Conservation (phyloP, 2,329 filamentous ascomycete species). For the Bipolaris oryzae region DNA sequence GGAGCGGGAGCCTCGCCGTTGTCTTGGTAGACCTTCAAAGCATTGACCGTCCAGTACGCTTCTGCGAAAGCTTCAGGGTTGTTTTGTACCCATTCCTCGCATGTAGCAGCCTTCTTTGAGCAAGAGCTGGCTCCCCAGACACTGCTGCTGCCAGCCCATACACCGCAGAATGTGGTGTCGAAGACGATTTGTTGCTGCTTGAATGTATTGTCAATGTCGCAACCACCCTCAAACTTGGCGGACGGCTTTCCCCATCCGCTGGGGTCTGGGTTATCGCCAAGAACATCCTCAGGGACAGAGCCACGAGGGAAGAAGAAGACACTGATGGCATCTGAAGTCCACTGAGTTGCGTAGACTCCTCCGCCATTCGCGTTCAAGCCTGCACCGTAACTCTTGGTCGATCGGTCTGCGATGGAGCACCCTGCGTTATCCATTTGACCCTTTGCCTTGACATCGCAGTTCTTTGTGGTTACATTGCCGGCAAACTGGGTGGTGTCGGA, state of each 20-base stretch:
- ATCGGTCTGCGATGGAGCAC: conserved; percentile 51
- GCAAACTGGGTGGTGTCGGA: conserved; percentile 52
- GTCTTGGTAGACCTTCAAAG: conserved; percentile 48
- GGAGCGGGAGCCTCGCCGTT: conserved; percentile 25
- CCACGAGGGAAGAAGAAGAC: conserved; percentile 84
- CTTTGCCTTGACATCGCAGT: conserved; percentile 57
- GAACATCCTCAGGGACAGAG: conserved; percentile 68
- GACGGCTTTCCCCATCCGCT: conserved; percentile 70
- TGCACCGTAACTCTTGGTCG: conserved; percentile 55
- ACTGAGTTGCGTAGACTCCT: conserved; percentile 59
- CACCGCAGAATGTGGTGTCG: conserved; percentile 84
- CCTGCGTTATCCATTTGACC: conserved; percentile 50
- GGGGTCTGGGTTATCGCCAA: conserved; percentile 66
- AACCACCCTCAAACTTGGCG: conserved; percentile 70
- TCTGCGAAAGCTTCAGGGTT: conserved; percentile 74
- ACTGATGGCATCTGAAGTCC: conserved; percentile 73
- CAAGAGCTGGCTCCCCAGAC: conserved; percentile 70
- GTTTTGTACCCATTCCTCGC: conserved; percentile 72
- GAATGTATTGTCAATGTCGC: conserved; percentile 75
- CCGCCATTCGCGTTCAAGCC: conserved; percentile 58
- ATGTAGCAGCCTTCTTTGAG: conserved; percentile 65
- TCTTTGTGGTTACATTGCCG: conserved; percentile 55
- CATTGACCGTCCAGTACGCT: conserved; percentile 74
- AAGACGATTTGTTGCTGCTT: conserved; percentile 75
- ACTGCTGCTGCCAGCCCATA: conserved; percentile 73